phyloP scores from a whole-genome alignment of 164 flowering plant genomes.

The Pachysandra terminalis region DNA sequence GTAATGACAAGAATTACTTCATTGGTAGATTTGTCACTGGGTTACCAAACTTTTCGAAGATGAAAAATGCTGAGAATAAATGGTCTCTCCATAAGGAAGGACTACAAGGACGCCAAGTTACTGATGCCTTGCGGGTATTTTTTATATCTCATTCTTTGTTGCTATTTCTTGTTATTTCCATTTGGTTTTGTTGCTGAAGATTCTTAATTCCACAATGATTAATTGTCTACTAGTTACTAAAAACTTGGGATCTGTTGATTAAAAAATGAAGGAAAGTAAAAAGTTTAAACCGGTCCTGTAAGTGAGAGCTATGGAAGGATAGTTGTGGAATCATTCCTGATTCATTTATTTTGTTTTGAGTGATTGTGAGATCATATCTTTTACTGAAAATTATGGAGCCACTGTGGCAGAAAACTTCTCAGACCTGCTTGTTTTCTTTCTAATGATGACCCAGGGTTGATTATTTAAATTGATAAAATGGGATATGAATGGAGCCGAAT shows the following conservation, averaged over 20 bases:
- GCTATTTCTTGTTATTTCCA: not conserved
- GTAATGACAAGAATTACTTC: slow-evolving; percentile 67
- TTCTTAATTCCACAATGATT: not conserved
- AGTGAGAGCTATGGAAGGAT: too few species aligned
- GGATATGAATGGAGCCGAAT: not conserved
- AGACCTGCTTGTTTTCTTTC: too few species aligned
- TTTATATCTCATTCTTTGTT: not conserved
- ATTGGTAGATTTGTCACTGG: slow-evolving; percentile 84
- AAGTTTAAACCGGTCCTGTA: too few species aligned
- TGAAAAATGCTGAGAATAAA: slow-evolving; percentile 70
- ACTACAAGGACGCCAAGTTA: slow-evolving; percentile 83
- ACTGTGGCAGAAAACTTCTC: too few species aligned
- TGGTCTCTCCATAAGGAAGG: slow-evolving; percentile 90
- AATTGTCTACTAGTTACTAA: not conserved
- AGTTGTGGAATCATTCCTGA: not conserved
- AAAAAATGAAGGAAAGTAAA: too few species aligned
- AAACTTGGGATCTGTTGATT: not conserved
- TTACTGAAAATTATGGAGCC: too few species aligned
- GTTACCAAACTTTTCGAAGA: slow-evolving; percentile 79
- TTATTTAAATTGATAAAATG: too few species aligned
- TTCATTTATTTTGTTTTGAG: not conserved
- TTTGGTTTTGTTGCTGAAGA: not conserved
- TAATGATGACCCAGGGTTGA: not conserved
- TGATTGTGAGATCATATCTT: too few species aligned
- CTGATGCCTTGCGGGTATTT: slow-evolving; percentile 84